Conservation (phyloP, 106 monocot genomes). For the Agapanthus africanus region DNA sequence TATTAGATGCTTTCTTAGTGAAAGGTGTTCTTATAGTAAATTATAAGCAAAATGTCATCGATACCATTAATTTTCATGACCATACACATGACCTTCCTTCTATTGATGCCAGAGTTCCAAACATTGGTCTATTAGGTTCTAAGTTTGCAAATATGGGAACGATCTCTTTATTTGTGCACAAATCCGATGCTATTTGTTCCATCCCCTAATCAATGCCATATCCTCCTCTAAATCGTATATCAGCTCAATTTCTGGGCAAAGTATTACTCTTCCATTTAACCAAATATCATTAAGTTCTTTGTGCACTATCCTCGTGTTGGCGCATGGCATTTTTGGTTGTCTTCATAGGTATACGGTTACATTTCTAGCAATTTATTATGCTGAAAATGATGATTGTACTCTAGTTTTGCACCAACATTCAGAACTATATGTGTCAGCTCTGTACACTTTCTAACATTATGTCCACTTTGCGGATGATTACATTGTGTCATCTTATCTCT, state of each 20-base stretch:
- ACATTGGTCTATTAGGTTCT: background rate
- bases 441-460: background rate
- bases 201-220: background rate
- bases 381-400: background rate
- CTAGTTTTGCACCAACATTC: background rate
- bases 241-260: background rate
- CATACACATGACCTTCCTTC: background rate
- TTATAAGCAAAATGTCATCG: background rate
- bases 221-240: background rate
- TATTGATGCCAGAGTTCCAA: background rate
- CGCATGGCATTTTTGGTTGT: background rate
- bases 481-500: background rate
- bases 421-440: background rate
- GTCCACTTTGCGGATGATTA: background rate
- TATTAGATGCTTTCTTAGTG: background rate
- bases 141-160: background rate
- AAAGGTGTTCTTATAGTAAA: background rate
- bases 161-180: background rate
- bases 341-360: background rate
- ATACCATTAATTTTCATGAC: background rate
- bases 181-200: background rate
- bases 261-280: background rate
- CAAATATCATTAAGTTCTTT: background rate
- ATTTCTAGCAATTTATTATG: background rate
- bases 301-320: background rate